Conservation (phyloP, 1,284 basidiomycete species). For the Cutaneotrichosporon curvatum region DNA sequence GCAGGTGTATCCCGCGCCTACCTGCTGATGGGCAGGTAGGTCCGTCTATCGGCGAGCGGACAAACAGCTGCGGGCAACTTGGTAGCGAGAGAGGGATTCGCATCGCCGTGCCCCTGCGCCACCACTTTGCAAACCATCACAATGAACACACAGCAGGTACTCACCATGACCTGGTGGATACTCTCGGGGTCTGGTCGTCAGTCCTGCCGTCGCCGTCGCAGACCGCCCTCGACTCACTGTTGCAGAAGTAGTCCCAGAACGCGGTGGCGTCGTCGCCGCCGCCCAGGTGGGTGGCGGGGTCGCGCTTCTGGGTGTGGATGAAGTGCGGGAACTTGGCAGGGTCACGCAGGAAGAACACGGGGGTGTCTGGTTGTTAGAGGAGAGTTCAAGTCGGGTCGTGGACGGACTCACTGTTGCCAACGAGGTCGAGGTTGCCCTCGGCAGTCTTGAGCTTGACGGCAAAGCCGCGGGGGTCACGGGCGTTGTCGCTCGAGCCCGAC, state of each 20-base stretch:
- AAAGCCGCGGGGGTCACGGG: constrained; percentile 81
- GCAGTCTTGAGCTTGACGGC: constrained; percentile 83
- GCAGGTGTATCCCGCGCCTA: too few relatives aligned
- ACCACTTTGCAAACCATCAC: background rate
- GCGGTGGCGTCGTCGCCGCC: constrained; percentile 37
- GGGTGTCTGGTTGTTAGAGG: background rate
- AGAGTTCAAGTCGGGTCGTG: too few relatives aligned
- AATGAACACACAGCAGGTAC: background rate
- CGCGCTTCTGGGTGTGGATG: constrained; percentile 88
- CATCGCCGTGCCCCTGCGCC: too few relatives aligned
- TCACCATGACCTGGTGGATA: constrained; percentile 71
- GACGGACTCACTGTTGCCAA: constrained; percentile 61
- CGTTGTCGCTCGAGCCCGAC: constrained; percentile 78
- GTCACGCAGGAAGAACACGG: constrained; percentile 62
- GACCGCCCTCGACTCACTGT: constrained; percentile 47
- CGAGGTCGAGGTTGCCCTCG: constrained; percentile 85
- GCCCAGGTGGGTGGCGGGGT: constrained; percentile 47
- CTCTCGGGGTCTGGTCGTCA: constrained; percentile 62
- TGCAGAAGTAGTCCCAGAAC: constrained; percentile 73
- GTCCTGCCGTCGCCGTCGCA: too few relatives aligned
- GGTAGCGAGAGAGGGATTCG: too few relatives aligned
- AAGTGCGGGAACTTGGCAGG: constrained; percentile 61
- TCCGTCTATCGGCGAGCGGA: too few relatives aligned
- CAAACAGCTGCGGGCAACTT: too few relatives aligned
- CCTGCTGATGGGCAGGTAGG: too few relatives aligned